Conservation (phyloP, 257 asterid genomes). For the Primulina huaijiensis region DNA sequence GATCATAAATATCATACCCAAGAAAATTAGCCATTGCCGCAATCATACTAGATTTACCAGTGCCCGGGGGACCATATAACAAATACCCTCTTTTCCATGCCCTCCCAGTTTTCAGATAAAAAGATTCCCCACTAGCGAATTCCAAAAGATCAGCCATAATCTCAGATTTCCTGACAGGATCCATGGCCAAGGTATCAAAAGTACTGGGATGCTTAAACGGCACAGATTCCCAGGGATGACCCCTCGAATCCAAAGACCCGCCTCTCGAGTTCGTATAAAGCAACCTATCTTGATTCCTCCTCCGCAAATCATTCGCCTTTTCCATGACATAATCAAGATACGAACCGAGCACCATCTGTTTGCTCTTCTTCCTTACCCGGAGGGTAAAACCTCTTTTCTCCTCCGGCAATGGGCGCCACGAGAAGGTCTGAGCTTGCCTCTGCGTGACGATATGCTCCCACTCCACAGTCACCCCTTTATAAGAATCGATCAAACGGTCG, state of each 20-base stretch:
- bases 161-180: constrained; percentile 32
- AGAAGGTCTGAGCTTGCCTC: constrained; percentile 45
- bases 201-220: constrained; percentile 45
- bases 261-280: constrained; percentile 57
- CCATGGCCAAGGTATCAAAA: constrained; percentile 37
- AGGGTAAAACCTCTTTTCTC: constrained; percentile 57
- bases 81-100: constrained; percentile 45
- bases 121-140: constrained; percentile 30
- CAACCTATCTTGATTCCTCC: constrained; percentile 51
- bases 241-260: constrained; percentile 53
- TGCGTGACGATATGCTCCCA: constrained; percentile 62
- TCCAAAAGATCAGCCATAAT: constrained; percentile 35
- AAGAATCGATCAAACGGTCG: constrained; percentile 48
- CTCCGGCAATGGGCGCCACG: constrained; percentile 63
- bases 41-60: constrained; percentile 49
- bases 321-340: constrained; percentile 50
- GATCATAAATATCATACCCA: constrained; percentile 44
- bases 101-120: constrained; percentile 37
- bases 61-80: constrained; percentile 44
- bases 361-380: constrained; percentile 40
- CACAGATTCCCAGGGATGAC: constrained; percentile 36
- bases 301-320: constrained; percentile 40
- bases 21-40: constrained; percentile 49
- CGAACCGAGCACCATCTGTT: constrained; percentile 39
- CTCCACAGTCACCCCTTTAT: constrained; percentile 39